Evolutionary conservation across 495 filamentous ascomycete genomes (phyloP).

Genomic region (Sabuloglossum arenarium): DNA sequence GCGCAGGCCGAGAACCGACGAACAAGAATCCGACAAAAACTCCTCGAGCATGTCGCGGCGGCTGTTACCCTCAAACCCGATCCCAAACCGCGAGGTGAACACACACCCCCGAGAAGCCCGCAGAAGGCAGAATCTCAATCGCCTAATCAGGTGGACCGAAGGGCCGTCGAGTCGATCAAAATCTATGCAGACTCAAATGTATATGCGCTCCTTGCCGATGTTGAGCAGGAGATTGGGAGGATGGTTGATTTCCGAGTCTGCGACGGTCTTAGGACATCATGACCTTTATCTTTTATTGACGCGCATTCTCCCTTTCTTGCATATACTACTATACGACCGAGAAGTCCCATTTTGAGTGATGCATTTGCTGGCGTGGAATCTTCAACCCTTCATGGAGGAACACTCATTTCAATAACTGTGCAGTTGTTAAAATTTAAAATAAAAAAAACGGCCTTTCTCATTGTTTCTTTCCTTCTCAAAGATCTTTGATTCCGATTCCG

Average conservation of each 20-base stretch:
- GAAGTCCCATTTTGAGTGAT: background rate
- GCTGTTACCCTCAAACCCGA: constrained; percentile 19
- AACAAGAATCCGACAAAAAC: constrained; percentile 47
- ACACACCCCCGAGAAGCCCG: constrained; percentile 22
- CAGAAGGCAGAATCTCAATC: constrained; percentile 14
- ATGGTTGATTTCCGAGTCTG: background rate
- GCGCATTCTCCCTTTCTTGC: background rate
- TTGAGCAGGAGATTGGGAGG: background rate
- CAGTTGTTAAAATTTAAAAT: no score
- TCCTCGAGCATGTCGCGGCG: constrained; percentile 53
- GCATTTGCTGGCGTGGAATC: no score
- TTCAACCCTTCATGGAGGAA: no score
- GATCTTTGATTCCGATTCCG: no score
- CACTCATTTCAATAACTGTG: no score
- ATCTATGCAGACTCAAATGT: constrained; percentile 46
- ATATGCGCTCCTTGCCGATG: constrained; percentile 18
- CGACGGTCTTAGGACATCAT: background rate
- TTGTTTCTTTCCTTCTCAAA: no score
- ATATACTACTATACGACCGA: background rate
- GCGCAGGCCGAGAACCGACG: constrained; percentile 58
- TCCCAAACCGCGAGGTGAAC: constrained; percentile 3
- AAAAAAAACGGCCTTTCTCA: no score
- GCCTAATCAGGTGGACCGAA: constrained; percentile 20
- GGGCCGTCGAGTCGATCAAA: constrained; percentile 38
- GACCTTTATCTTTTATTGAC: no score